A percentile compares a stretch with the other conserved stretches of the same genome.
These are phyloP conservation scores for Myxozyma neotropica DNA, from an alignment of 805 yeast genomes.

Conservation along the genomic window DNA sequence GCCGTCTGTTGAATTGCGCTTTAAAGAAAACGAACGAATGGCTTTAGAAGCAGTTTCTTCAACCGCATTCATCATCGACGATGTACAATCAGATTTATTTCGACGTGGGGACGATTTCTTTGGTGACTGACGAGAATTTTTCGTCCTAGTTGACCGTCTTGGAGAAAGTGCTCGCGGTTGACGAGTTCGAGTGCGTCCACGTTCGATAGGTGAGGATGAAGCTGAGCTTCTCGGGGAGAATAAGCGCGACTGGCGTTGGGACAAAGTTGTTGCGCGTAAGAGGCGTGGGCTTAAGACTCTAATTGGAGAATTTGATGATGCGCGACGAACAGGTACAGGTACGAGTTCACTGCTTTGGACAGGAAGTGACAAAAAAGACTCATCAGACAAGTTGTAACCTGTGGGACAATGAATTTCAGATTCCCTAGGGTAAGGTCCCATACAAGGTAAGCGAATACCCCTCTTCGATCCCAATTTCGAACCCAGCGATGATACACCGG, in stretches of 20 bases:
- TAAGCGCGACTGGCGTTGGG: neutral
- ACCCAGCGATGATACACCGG: no score
- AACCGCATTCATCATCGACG: neutral
- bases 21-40: neutral
- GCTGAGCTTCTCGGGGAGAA: no score
- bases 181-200: neutral
- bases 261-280: neutral
- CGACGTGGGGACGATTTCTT: neutral
- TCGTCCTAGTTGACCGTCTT: neutral
- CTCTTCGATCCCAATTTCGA: no score
- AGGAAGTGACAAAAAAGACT: neutral
- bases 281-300: neutral
- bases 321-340: neutral
- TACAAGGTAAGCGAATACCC: no score
- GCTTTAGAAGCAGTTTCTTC: neutral
- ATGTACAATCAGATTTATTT: neutral
- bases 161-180: neutral
- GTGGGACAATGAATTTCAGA: no score
- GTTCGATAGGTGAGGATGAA: neutral
- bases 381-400: no score
- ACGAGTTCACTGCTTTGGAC: neutral
- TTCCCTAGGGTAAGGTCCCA: no score
- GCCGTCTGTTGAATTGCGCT: neutral
- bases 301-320: neutral
- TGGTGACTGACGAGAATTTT: neutral